Conservation (phyloP, 495 filamentous ascomycete species). For the Penicillium bialowiezense region DNA sequence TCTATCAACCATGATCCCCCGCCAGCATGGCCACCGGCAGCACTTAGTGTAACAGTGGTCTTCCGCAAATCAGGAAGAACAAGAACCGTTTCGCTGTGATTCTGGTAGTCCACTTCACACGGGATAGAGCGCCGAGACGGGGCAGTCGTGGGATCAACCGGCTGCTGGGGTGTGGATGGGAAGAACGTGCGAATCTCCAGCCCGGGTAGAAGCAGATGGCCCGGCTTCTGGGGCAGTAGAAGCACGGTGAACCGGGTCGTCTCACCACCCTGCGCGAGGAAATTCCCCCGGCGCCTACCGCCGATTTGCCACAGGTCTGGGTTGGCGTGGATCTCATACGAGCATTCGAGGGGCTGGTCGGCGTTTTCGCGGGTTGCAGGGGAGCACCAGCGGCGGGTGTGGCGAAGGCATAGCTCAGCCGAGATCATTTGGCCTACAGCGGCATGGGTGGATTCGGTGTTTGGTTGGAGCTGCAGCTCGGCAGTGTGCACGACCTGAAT, state of each 20-base stretch:
- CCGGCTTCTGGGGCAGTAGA: slow-evolving; percentile 74
- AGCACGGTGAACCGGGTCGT: slow-evolving; percentile 56
- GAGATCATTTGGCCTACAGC: slow-evolving; percentile 67
- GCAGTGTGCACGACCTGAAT: slow-evolving; percentile 82
- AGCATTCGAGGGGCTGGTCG: slow-evolving; percentile 65
- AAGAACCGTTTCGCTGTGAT: slow-evolving; percentile 69
- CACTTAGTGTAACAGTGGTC: slow-evolving; percentile 73
- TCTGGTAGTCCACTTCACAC: slow-evolving; percentile 78
- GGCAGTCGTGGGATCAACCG: slow-evolving; percentile 15
- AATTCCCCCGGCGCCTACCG: slow-evolving; percentile 74
- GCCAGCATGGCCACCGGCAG: slow-evolving; percentile 51
- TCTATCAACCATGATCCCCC: slow-evolving; percentile 65
- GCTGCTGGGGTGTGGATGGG: slow-evolving; percentile 18
- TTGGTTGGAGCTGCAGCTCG: slow-evolving; percentile 58
- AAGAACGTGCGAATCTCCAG: slow-evolving; percentile 69
- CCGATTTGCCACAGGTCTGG: slow-evolving; percentile 81
- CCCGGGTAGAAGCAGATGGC: slow-evolving; percentile 69
- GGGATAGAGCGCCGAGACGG: slow-evolving; percentile 40
- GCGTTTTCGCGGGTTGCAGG: slow-evolving; percentile 32
- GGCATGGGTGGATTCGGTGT: slow-evolving; percentile 34
- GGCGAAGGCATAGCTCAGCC: slow-evolving; percentile 67
- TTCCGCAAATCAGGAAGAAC: slow-evolving; percentile 72
- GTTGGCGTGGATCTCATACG: slow-evolving; percentile 76
- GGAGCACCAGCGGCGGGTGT: slow-evolving; percentile 77
- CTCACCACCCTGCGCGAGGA: slow-evolving; percentile 57